phyloP scores from a whole-genome alignment of 1,284 basidiomycete species.

The Boletus mariae region DNA sequence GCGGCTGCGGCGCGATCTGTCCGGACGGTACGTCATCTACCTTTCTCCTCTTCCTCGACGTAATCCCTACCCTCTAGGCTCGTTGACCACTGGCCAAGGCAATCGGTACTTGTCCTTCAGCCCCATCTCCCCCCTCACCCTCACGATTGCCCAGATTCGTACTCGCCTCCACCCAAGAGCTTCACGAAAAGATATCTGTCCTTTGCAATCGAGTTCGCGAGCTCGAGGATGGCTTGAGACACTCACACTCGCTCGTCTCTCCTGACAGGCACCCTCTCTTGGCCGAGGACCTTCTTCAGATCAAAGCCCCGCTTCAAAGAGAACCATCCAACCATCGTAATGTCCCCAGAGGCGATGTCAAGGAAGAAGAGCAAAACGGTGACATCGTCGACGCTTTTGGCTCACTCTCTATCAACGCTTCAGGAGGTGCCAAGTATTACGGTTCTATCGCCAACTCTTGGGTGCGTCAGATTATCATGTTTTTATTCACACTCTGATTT shows the following conservation, averaged over 20 bases:
- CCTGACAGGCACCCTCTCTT: slow-evolving; percentile 64
- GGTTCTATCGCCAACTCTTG: slow-evolving; percentile 75
- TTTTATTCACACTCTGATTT: slow-evolving; percentile 2
- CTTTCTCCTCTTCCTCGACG: slow-evolving; percentile 13
- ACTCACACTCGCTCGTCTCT: slow-evolving; percentile 56
- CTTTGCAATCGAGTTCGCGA: slow-evolving; percentile 70
- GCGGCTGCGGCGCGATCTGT: slow-evolving; percentile 73
- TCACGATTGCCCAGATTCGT: slow-evolving; percentile 53
- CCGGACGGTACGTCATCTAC: slow-evolving; percentile 42
- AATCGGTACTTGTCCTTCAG: slow-evolving; percentile 52
- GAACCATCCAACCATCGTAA: slow-evolving; percentile 40
- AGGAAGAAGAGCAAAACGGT: slow-evolving; percentile 61
- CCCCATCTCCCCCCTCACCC: background rate
- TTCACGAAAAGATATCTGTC: slow-evolving; percentile 78
- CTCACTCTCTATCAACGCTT: slow-evolving; percentile 63
- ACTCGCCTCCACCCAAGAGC: slow-evolving; percentile 74
- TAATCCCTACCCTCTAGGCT: slow-evolving; percentile 44
- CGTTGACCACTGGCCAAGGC: slow-evolving; percentile 73
- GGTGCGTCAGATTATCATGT: slow-evolving; percentile 36
- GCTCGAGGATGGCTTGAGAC: slow-evolving; percentile 69
- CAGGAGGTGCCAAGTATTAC: slow-evolving; percentile 68
- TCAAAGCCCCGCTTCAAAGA: slow-evolving; percentile 70
- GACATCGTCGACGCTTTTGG: slow-evolving; percentile 77
- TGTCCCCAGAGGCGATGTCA: slow-evolving; percentile 27
- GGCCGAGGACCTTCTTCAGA: slow-evolving; percentile 61